phyloP scores from a whole-genome alignment of 164 flowering plant species.

The Vitis rupestris region DNA sequence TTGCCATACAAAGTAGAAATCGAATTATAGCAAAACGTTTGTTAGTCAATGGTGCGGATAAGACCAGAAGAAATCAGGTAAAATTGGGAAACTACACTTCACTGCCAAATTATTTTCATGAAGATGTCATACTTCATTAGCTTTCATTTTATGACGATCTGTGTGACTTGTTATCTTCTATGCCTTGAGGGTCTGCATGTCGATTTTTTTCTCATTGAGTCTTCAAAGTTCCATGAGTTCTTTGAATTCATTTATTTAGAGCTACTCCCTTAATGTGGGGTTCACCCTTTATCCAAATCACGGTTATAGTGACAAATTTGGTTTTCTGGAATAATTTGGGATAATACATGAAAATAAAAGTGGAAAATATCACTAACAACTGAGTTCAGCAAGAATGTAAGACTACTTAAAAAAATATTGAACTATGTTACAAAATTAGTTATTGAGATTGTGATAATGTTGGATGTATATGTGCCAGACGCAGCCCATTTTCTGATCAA shows the following conservation, averaged over 20 bases:
- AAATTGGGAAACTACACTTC: neutral
- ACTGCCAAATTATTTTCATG: neutral
- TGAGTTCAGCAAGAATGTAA: no score
- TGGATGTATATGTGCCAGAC: no score
- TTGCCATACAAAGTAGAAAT: slow-evolving; percentile 79
- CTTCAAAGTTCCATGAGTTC: no score
- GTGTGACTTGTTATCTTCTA: neutral
- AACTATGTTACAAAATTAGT: no score
- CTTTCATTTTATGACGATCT: neutral
- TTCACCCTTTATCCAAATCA: neutral
- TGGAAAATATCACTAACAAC: no score
- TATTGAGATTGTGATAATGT: no score
- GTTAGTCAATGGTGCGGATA: slow-evolving; percentile 87
- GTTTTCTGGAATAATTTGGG: neutral
- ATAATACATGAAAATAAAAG: no score
- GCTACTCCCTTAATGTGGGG: neutral
- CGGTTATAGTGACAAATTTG: neutral
- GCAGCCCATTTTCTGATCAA: neutral
- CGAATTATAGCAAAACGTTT: slow-evolving; percentile 82
- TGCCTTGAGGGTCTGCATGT: neutral
- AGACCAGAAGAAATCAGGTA: slow-evolving; percentile 76
- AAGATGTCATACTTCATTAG: neutral
- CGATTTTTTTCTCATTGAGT: neutral
- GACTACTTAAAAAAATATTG: no score
- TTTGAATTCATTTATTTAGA: no score